Conservation (phyloP, 1,139 yeast species). For the Saccharomyces hybrid region DNA sequence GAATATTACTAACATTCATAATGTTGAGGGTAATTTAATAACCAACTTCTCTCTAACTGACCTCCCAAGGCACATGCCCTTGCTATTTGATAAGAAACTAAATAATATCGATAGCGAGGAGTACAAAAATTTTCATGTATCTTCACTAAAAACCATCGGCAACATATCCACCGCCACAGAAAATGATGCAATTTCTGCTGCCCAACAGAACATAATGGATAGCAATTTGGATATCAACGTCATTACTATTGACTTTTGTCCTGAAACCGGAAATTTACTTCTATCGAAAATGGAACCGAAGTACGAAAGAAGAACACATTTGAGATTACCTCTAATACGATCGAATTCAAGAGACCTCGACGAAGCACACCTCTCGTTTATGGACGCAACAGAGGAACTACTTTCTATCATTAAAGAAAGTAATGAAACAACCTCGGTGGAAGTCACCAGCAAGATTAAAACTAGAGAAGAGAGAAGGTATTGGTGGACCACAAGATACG, state of each 20-base stretch:
- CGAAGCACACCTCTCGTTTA: constrained; percentile 39
- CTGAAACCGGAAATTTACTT: constrained; percentile 49
- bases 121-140: constrained; percentile 13
- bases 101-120: constrained; percentile 14
- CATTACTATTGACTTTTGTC: constrained; percentile 56
- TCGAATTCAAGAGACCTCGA: constrained; percentile 42
- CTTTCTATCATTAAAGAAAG: constrained; percentile 50
- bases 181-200: constrained; percentile 11
- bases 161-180: constrained; percentile 2
- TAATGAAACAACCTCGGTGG: constrained; percentile 49
- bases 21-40: constrained; percentile 3
- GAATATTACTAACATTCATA: constrained; percentile 9
- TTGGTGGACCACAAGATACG: constrained; percentile 75
- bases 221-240: constrained; percentile 41
- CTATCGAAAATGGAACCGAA: constrained; percentile 40
- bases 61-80: constrained; percentile 17
- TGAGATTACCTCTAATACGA: constrained; percentile 56
- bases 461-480: constrained; percentile 54
- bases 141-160: constrained; percentile 9
- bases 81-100: constrained; percentile 19
- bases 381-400: constrained; percentile 42
- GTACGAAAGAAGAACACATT: constrained; percentile 36
- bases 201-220: constrained; percentile 10
- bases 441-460: constrained; percentile 39
- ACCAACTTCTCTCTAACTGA: constrained; percentile 16